Evolutionary conservation across 1,139 yeast genomes (phyloP), one percentile per base, ranked within the genome.

Genomic region (Blastobotrys arbuscula): DNA sequence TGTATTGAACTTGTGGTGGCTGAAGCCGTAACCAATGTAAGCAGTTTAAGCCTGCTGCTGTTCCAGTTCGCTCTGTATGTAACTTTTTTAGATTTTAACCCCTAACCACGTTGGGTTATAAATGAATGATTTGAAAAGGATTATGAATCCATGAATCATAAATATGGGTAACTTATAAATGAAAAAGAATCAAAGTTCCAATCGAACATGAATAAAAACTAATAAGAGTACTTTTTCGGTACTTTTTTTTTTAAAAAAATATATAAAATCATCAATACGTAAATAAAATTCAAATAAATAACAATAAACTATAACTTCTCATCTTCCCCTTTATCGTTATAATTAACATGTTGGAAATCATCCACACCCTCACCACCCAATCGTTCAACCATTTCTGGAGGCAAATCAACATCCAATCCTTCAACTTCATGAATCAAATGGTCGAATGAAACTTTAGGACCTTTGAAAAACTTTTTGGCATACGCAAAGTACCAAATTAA

Each of bases 341-440:
- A 3, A 28, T 12, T 3, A 12, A 12, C 31, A 28, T 28, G 10
- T 12, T n/a, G 3, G 18, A n/a, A 13, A 18, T 37, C 39, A 6
- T 18, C 13, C 21, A 5, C 39, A 7, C n/a, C 39, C 9, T 3
- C 26, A 19, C 41, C 28, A 6, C 16, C 42, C 18, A 19, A 18
- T 13, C 21, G 7, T 16, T 34, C 38, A 34, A 34, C 20, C 38
- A 34, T 34, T 12, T 19, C 39, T n/a, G 39, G 39, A 6, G 39
- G 39, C 23, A 36, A 2, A 12, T 36, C 44, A 28, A 42, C 38
- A 28, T 42, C 30, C 30, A 31, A 31, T 6, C 44, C 44, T 16
- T 40, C 44, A 19, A 30, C 33, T 13, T 42, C 44, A 23, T 31
- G 39, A 16, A 42, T 16, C 18, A 33, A n/a, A 42, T 42, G 44